Evolutionary conservation across 257 asterid species (phyloP).

Genomic region (Primulina huaijiensis): DNA sequence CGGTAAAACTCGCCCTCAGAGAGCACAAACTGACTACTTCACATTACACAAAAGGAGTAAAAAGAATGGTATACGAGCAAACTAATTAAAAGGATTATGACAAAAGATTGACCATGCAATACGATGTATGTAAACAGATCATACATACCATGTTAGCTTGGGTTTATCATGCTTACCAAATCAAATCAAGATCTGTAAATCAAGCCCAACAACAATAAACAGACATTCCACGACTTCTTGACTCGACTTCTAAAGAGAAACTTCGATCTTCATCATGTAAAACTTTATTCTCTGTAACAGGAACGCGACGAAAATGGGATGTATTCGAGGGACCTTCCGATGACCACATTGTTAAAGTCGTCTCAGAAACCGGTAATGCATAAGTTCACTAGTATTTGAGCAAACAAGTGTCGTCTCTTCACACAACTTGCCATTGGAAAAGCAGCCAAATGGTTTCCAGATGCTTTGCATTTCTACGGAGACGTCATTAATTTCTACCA

Average conservation of each 20-base stretch:
- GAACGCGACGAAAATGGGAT: conserved; percentile 12
- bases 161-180: conserved; percentile 4
- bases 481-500: conserved; percentile 21
- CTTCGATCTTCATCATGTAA: conserved; percentile 1
- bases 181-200: conserved; percentile 11
- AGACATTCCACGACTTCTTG: neutral
- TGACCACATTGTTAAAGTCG: conserved; percentile 30
- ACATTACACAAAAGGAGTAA: neutral
- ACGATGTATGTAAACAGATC: neutral
- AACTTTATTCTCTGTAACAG: conserved; percentile 15
- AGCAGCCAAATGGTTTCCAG: conserved; percentile 26
- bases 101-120: neutral
- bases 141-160: conserved; percentile 8
- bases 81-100: neutral
- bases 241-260: conserved; percentile 12
- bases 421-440: conserved; percentile 23
- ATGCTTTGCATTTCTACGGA: conserved; percentile 27
- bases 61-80: neutral
- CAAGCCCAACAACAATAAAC: neutral
- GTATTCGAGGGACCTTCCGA: conserved; percentile 8
- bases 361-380: neutral
- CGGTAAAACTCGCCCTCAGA: conserved; percentile 1
- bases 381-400: conserved; percentile 13
- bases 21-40: neutral
- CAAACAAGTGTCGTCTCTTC: conserved; percentile 11